A percentile compares a stretch with the other conserved stretches of the same genome.
Conservation (phyloP, 108 stramenopile genomes). For the Conticribra guillardii region DNA sequence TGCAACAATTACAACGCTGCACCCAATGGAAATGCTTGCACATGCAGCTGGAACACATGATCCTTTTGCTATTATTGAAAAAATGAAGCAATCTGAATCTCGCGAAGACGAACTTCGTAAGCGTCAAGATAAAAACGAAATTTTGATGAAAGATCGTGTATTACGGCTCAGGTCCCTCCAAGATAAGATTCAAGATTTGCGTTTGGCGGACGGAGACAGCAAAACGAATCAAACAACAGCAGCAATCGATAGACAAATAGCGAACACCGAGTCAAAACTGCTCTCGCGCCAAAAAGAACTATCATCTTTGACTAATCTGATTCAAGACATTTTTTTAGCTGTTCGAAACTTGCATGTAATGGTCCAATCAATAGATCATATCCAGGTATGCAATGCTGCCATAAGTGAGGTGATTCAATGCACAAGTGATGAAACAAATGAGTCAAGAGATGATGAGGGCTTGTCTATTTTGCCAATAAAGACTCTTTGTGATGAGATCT, state of each 20-base stretch:
- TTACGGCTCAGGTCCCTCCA: neutral
- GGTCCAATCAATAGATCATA: constrained; percentile 6
- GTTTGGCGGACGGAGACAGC: neutral
- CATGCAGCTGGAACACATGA: constrained; percentile 11
- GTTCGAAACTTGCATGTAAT: constrained; percentile 12
- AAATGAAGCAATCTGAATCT: constrained; percentile 14
- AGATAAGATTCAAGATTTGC: neutral
- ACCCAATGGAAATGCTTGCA: constrained; percentile 22
- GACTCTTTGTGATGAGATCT: no score
- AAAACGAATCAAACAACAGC: neutral
- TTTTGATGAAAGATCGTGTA: constrained; percentile 9
- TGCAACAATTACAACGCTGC: neutral
- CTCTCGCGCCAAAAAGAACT: constrained; percentile 8
- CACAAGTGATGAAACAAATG: no score
- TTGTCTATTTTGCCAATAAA: no score
- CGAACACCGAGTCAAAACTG: neutral
- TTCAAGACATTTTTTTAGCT: neutral
- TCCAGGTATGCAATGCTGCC: no score
- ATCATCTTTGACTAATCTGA: neutral
- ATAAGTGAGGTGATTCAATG: no score
- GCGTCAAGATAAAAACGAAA: constrained; percentile 23
- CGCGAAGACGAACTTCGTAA: neutral
- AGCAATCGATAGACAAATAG: neutral
- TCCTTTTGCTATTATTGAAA: constrained; percentile 12
- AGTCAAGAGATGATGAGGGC: no score